phyloP scores from a whole-genome alignment of 129 eudicot genomes.

The Deinandra increscens region DNA sequence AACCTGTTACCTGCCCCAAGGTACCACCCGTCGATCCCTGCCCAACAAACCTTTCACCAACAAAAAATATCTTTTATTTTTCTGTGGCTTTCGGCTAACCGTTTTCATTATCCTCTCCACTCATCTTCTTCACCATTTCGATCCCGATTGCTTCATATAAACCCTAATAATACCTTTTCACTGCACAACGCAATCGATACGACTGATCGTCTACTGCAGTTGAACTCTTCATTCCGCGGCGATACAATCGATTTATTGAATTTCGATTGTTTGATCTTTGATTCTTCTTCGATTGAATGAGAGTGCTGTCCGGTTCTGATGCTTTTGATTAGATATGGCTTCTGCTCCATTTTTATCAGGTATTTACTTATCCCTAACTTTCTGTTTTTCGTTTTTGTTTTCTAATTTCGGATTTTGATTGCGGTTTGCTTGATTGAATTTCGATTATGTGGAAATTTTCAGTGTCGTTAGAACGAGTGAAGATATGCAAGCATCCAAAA shows the following conservation, averaged over 20 bases:
- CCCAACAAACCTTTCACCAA: slow-evolving; percentile 27
- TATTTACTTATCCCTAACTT: slow-evolving; percentile 16
- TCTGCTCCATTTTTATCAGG: slow-evolving; percentile 64
- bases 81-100: slow-evolving; percentile 31
- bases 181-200: background rate
- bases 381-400: background rate
- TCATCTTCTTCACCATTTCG: slow-evolving; percentile 13
- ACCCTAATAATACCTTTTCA: slow-evolving; percentile 16
- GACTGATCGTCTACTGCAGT: background rate
- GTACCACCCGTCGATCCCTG: slow-evolving; percentile 5
- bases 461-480: slow-evolving; percentile 88
- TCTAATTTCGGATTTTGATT: background rate
- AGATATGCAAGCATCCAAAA: slow-evolving; percentile 57
- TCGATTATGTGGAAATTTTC: slow-evolving; percentile 15
- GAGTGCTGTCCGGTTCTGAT: slow-evolving; percentile 41
- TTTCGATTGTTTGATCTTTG: background rate
- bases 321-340: slow-evolving; percentile 74
- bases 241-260: slow-evolving; percentile 7
- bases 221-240: background rate
- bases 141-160: slow-evolving; percentile 17
- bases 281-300: slow-evolving; percentile 31
- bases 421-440: background rate
- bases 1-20: background rate
- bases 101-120: slow-evolving; percentile 30
- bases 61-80: slow-evolving; percentile 11